Conservation (phyloP, 257 asterid genomes). For the Asclepias syriaca region DNA sequence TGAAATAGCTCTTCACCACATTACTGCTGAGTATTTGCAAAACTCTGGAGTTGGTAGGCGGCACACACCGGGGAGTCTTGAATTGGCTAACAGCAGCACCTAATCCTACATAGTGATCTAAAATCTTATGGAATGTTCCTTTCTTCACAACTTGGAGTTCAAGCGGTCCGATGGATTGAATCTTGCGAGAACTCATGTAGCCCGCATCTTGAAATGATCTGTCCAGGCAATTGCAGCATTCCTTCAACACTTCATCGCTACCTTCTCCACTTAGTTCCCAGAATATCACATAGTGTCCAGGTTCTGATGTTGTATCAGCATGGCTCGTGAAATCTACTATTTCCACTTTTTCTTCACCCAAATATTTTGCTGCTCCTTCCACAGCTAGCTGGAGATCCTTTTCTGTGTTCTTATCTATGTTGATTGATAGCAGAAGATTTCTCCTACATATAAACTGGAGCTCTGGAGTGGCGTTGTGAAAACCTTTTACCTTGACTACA, state of each 20-base stretch:
- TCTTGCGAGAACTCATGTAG: constrained; percentile 66
- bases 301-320: constrained; percentile 43
- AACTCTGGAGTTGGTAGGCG: constrained; percentile 45
- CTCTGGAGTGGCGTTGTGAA: constrained; percentile 82
- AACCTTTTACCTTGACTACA: constrained; percentile 76
- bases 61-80: constrained; percentile 90
- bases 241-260: constrained; percentile 41
- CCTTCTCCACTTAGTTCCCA: constrained; percentile 78
- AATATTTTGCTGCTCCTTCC: constrained; percentile 55
- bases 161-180: constrained; percentile 52
- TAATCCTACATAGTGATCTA: constrained; percentile 79
- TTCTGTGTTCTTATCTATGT: constrained; percentile 94
- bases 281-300: constrained; percentile 72
- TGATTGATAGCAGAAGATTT: constrained; percentile 73
- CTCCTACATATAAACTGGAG: constrained; percentile 80
- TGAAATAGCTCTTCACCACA: constrained; percentile 58
- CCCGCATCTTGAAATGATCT: constrained; percentile 73
- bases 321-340: constrained; percentile 87
- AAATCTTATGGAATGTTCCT: constrained; percentile 80
- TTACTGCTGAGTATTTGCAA: constrained; percentile 53
- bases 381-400: constrained; percentile 83
- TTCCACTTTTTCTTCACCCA: constrained; percentile 59
- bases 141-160: constrained; percentile 63
- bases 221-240: constrained; percentile 90
- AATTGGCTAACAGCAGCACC: constrained; percentile 99